These are phyloP conservation scores for Globisporangium acanthophoron DNA, from an alignment of 352 stramenopile genomes.

Conservation along the genomic window DNA sequence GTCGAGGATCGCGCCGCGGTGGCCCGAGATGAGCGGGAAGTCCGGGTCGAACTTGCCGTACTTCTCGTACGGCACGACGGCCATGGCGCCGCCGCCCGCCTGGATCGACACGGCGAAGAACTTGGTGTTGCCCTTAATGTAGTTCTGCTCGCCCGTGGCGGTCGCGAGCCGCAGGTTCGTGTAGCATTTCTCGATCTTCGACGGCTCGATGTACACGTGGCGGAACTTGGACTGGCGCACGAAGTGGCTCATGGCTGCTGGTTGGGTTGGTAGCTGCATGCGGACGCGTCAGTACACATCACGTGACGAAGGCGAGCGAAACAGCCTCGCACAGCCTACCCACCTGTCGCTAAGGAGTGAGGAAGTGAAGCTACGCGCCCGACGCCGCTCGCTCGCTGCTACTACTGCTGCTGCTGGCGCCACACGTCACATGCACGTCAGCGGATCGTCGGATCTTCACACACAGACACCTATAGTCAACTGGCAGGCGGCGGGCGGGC, in stretches of 20 bases:
- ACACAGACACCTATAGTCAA: too few species aligned
- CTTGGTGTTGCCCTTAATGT: conserved; percentile 99
- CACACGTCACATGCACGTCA: too few species aligned
- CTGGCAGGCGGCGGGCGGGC: too few species aligned
- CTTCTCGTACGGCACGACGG: conserved; percentile 93
- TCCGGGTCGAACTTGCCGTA: conserved; percentile 93
- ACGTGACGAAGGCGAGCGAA: too few species aligned
- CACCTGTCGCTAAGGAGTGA: too few species aligned
- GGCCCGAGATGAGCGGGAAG: conserved; percentile 93
- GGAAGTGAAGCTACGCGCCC: too few species aligned
- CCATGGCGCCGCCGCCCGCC: conserved; percentile 86
- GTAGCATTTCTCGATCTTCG: conserved; percentile 92
- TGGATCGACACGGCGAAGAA: conserved; percentile 97
- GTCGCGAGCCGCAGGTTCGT: conserved; percentile 93
- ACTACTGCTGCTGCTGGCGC: too few species aligned
- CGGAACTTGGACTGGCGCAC: conserved; percentile 97
- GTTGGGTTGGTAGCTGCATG: not conserved
- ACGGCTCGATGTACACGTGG: conserved; percentile 97
- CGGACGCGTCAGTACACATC: too few species aligned
- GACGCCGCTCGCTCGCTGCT: too few species aligned
- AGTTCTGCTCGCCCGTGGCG: conserved; percentile 98
- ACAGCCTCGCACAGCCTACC: too few species aligned
- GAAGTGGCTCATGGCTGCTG: conserved; percentile 88
- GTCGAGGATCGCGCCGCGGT: conserved; percentile 95
- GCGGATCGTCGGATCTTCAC: too few species aligned